Base-by-base conservation (phyloP, 495 filamentous ascomycete genomes). In the Ascobolus immersus region DNA sequence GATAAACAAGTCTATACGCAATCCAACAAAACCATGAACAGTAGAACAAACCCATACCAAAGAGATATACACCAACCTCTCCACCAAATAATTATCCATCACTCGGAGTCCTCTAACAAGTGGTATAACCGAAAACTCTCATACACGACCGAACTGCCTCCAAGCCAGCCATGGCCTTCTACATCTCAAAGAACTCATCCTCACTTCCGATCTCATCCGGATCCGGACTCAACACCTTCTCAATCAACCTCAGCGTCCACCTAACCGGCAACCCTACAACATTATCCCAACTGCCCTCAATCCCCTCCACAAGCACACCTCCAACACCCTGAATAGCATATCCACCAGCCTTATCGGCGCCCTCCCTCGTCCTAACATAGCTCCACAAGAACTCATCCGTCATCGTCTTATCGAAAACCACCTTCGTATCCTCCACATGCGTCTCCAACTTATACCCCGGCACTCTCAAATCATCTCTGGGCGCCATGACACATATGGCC, bases 261-360 rank as follows among this genome's bases (percentile, higher is more conserved):
- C 78, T 65, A 35, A 96, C 55, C 20, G 86, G 86, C 57, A 96
- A 51, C n/a, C 89, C 86, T 33, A 96, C 68, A 5, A 94, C 86
- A 58, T 94, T 94, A 62, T 96, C 84, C 46, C 69, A 80, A 28
- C 67, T 68, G 5, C 86, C 89, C 41, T 92, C 73, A 36, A 96
- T 73, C 53, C 61, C 71, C 53, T 92, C 80, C 12, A 96, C 64
- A 36, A 94, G 48, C 42, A 91, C 62, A 2, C 69, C 65, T n/a
- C 78, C 86, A 2, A 84, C 49, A 2, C 82, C 82, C 53, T 96
- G 86, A 27, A 94, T 59, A 7, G 79, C 89, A 55, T 96, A 96
- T 0, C 86, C 89, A 1, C 86, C 86, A 0, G 86, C 89, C 61
- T 94, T 96, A 54, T 96, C 86, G 17, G 61, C 79, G 1, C 89